These are phyloP conservation scores for Fomes fomentarius DNA, from an alignment of 1,284 basidiomycete species.

Conservation along the genomic window DNA sequence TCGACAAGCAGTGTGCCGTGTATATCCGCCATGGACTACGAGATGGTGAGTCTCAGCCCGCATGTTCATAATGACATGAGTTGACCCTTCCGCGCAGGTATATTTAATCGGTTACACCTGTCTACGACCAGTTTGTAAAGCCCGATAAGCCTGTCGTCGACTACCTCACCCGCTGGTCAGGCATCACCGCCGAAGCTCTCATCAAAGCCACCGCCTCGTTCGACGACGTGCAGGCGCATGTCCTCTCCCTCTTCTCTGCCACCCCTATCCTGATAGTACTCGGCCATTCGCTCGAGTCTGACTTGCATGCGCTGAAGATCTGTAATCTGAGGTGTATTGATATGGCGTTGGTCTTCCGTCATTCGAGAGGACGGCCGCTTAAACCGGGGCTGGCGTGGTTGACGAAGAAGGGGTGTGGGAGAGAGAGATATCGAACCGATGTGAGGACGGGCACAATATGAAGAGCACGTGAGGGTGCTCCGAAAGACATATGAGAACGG, in stretches of 20 bases:
- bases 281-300: constrained; percentile 94
- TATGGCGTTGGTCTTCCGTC: constrained; percentile 86
- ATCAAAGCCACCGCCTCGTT: constrained; percentile 74
- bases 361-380: constrained; percentile 86
- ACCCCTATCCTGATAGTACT: constrained; percentile 79
- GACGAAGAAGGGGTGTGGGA: constrained; percentile 85
- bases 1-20: constrained; percentile 39
- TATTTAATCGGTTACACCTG: constrained; percentile 79
- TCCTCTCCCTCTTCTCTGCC: constrained; percentile 58
- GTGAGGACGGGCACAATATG: constrained; percentile 88
- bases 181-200: constrained; percentile 81
- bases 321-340: constrained; percentile 87
- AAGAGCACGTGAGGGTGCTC: constrained; percentile 88
- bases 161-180: constrained; percentile 93
- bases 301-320: constrained; percentile 83
- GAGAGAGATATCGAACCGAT: constrained; percentile 82
- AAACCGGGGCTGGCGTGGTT: constrained; percentile 94
- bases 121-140: constrained; percentile 88
- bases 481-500: constrained; percentile 80
- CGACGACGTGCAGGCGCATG: constrained; percentile 70
- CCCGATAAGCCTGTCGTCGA: constrained; percentile 82
- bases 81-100: constrained; percentile 59
- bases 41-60: constrained; percentile 72
- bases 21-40: constrained; percentile 84
- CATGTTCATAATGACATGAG: constrained; percentile 1